Conservation (phyloP, 2,329 filamentous ascomycete genomes). For the Neonectria punicea region DNA sequence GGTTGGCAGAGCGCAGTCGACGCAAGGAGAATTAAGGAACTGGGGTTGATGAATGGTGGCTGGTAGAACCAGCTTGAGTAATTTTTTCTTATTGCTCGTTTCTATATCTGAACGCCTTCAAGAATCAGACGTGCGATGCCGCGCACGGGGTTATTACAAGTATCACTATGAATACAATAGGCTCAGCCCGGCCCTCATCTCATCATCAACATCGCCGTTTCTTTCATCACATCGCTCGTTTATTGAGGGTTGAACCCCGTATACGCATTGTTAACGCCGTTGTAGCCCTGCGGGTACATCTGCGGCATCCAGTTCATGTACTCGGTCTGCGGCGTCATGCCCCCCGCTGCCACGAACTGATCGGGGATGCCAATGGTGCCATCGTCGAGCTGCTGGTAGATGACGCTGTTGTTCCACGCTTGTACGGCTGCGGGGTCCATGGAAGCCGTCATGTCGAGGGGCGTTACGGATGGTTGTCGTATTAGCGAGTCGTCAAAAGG, state of each 20-base stretch:
- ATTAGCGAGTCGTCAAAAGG: constrained; percentile 35
- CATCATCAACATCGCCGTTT: neutral
- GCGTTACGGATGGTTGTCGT: constrained; percentile 36
- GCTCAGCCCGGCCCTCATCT: constrained; percentile 21
- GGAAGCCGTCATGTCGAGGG: constrained; percentile 12
- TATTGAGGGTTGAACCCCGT: constrained; percentile 40
- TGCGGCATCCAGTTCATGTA: constrained; percentile 38
- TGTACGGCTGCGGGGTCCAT: constrained; percentile 40
- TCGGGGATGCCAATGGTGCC: constrained; percentile 34
- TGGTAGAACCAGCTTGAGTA: neutral
- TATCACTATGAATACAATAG: constrained; percentile 33
- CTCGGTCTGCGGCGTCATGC: constrained; percentile 42
- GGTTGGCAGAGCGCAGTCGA: neutral
- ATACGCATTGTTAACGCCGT: constrained; percentile 35
- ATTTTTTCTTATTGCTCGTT: neutral
- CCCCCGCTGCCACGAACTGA: constrained; percentile 36
- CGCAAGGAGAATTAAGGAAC: neutral
- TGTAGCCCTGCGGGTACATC: constrained; percentile 42
- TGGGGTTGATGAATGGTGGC: neutral
- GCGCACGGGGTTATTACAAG: constrained; percentile 26
- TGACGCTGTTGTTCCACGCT: constrained; percentile 45
- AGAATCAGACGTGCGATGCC: constrained; percentile 13
- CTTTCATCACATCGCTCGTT: constrained; percentile 11
- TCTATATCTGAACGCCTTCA: neutral
- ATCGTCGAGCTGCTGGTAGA: constrained; percentile 36